Evolutionary conservation across 768 basidiomycete species (phyloP).

Genomic region (Lanmaoa rubissima): DNA sequence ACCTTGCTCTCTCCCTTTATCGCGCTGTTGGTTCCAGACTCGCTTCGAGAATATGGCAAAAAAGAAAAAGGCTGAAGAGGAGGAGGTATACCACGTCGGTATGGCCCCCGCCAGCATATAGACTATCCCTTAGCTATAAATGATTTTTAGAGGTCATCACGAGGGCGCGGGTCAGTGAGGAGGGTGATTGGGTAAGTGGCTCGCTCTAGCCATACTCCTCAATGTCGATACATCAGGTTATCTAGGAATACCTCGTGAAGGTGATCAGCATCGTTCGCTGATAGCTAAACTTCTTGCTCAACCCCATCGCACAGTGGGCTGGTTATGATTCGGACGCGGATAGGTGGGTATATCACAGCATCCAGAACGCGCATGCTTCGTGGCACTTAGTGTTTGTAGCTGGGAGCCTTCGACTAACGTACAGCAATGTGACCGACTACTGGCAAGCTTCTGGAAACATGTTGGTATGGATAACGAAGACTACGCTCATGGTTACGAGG

Average conservation of each 20-base stretch:
- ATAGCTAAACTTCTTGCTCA: background rate
- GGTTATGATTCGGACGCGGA: conserved; percentile 56
- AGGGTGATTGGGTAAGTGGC: conserved; percentile 51
- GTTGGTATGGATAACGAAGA: conserved; percentile 57
- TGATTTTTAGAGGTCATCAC: conserved; percentile 54
- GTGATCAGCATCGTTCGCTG: conserved; percentile 32
- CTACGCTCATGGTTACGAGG: conserved; percentile 46
- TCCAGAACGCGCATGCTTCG: background rate
- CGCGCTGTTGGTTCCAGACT: background rate
- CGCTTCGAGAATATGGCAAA: conserved; percentile 17
- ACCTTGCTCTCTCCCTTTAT: background rate
- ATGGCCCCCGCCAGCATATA: conserved; percentile 11
- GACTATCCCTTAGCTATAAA: background rate
- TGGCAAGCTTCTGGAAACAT: conserved; percentile 63
- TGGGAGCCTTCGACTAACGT: conserved; percentile 72
- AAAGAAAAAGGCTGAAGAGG: conserved; percentile 28
- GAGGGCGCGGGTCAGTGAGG: conserved; percentile 50
- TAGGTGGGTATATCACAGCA: conserved; percentile 39
- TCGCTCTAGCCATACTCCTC: background rate
- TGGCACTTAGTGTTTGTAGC: conserved; percentile 34
- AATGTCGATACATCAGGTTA: background rate
- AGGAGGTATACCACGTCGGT: conserved; percentile 51
- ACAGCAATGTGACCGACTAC: conserved; percentile 51
- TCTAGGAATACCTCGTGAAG: conserved; percentile 68
- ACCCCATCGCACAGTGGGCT: conserved; percentile 52